A percentile compares a stretch with the other conserved stretches of the same genome.
These are phyloP conservation scores for Pseudotsuga menziesii DNA, from an alignment of 75 land plant species.

Conservation along the genomic window DNA sequence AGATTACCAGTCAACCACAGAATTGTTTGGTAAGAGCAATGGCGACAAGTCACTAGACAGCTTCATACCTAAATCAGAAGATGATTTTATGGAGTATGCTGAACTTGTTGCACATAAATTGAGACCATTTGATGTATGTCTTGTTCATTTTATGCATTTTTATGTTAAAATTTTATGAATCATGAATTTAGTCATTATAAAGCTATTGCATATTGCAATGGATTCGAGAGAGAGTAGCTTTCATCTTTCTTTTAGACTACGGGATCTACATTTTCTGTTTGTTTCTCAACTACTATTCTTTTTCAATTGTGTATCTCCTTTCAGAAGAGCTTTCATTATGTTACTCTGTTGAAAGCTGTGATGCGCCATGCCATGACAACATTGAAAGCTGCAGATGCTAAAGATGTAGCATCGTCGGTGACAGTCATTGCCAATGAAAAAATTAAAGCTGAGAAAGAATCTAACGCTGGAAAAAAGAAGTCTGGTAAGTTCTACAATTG, in stretches of 20 bases:
- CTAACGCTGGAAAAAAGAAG: slow-evolving; percentile 81
- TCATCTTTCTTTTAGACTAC: background rate
- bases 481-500: slow-evolving; percentile 36
- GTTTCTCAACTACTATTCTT: background rate
- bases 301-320: background rate
- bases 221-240: too few species aligned
- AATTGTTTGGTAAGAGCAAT: slow-evolving; percentile 65
- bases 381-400: slow-evolving; percentile 86
- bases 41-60: slow-evolving; percentile 68
- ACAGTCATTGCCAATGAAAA: slow-evolving; percentile 93
- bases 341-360: slow-evolving; percentile 68
- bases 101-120: slow-evolving; percentile 81
- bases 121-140: slow-evolving; percentile 71
- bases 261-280: background rate
- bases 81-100: slow-evolving; percentile 88
- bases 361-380: slow-evolving; percentile 70
- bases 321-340: slow-evolving; percentile 93
- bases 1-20: slow-evolving; percentile 78
- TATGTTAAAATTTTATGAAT: background rate
- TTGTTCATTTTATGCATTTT: background rate
- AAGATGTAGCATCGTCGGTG: slow-evolving; percentile 82
- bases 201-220: too few species aligned
- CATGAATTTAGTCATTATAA: too few species aligned
- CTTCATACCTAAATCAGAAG: slow-evolving; percentile 91
- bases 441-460: slow-evolving; percentile 90